Base-by-base conservation (phyloP, 1,139 yeast genomes). In the Yamadazyma aaseri region DNA sequence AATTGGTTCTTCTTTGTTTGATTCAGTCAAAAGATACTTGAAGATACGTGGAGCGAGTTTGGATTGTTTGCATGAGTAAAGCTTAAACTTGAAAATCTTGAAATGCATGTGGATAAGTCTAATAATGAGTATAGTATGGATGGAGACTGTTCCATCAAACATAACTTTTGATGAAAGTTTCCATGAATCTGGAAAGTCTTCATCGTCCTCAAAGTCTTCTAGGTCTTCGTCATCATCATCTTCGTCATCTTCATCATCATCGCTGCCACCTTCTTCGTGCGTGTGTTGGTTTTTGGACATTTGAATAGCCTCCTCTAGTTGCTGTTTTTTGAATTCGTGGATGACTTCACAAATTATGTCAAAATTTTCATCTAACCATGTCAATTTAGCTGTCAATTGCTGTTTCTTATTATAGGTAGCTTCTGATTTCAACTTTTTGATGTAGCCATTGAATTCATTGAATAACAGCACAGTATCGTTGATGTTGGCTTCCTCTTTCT, bases 281-380 rank as follows among this genome's bases (percentile, higher is more conserved):
- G 31, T 31, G 12, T 48, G 53, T 17, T 46, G 49, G 17, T 50
- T 30, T 24, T 21, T 20, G 11, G 24, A 15, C 12, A 32, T 27
- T 27, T 22, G 13, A n/a, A 12, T 26, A 10, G 14, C 29, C 5
- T 31, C 29, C 22, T 8, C 17, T 7, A 26, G 13, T 15, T 31
- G 26, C 30, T 20, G 21, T 14, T 31, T 18, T 17, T 23, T 23
- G 23, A 21, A 14, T 20, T 38, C 38, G 12, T 33, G 44, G 9
- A 63, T 36, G n/a, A 60, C 39, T 23, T 70, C 71, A 37, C 66
- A 67, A n/a, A 70, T 51, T 5, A 65, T 38, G 6, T 60, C 68
- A 43, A 70, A 72, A 3, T 85, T 52, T 9, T 63, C 63, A 23
- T 74, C 75, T 73, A 86, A 80, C 92, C 92, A 85, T 15, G 67